These are phyloP conservation scores for Carex cristatella DNA, from an alignment of 176 grass and related monocot genomes.

Conservation along the genomic window DNA sequence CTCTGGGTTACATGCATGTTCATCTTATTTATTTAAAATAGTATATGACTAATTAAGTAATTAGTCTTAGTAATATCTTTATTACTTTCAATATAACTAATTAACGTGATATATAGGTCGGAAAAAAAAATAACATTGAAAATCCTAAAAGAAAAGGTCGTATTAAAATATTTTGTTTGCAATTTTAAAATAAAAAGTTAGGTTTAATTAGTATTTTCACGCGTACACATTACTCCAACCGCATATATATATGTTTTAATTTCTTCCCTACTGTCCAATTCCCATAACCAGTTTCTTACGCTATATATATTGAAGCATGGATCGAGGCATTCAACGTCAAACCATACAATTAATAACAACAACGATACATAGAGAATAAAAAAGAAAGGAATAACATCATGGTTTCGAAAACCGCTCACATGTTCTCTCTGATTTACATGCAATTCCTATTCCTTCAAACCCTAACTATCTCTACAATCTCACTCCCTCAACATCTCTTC, in stretches of 20 bases:
- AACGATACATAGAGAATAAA: background rate
- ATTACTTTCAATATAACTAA: too few species aligned
- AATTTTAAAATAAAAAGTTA: background rate
- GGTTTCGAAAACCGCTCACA: background rate
- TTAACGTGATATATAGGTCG: too few species aligned
- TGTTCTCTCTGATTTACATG: slow-evolving; percentile 11
- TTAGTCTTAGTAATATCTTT: too few species aligned
- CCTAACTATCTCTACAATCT: background rate
- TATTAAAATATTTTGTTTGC: background rate
- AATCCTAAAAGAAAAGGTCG: too few species aligned
- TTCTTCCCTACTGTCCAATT: background rate
- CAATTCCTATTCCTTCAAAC: slow-evolving; percentile 1
- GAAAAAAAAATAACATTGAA: too few species aligned
- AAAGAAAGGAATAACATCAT: background rate
- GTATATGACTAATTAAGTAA: too few species aligned
- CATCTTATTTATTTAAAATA: too few species aligned
- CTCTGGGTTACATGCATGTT: too few species aligned
- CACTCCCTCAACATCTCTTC: slow-evolving; percentile 35
- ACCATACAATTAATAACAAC: background rate
- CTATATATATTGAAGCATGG: background rate
- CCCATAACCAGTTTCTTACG: background rate
- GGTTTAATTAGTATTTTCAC: background rate
- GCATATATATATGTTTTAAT: background rate
- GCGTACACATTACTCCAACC: background rate
- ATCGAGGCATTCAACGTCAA: background rate